A percentile compares a stretch with the other conserved stretches of the same genome.
These are phyloP conservation scores for Gyrodon lividus DNA, from an alignment of 768 basidiomycete species.

Conservation along the genomic window DNA sequence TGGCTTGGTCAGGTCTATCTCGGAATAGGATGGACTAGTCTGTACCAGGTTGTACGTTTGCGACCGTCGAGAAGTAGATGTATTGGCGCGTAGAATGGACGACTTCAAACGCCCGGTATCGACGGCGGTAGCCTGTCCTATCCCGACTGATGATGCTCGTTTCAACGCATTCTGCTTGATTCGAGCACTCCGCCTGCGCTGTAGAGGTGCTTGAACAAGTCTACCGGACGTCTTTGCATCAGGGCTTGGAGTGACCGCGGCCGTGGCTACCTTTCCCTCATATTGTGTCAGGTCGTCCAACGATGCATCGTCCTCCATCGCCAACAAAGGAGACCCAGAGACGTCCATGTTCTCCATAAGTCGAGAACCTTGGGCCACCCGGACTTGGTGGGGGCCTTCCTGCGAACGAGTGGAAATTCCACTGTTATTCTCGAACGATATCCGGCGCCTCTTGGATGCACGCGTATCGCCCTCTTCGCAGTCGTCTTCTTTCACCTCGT, in stretches of 20 bases:
- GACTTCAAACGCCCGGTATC: slow-evolving; percentile 4
- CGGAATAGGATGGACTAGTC: neutral
- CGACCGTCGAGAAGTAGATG: slow-evolving; percentile 1
- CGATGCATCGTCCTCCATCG: slow-evolving; percentile 1
- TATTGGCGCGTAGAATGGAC: slow-evolving; percentile 12
- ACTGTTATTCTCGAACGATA: neutral
- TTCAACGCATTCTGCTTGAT: slow-evolving; percentile 16
- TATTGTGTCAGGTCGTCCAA: neutral
- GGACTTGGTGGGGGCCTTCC: neutral
- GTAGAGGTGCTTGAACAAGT: neutral
- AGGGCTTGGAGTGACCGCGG: neutral
- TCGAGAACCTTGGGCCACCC: slow-evolving; percentile 12
- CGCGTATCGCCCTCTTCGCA: slow-evolving; percentile 9
- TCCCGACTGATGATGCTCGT: slow-evolving; percentile 9
- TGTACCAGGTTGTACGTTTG: neutral
- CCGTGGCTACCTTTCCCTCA: neutral
- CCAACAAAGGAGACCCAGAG: slow-evolving; percentile 25
- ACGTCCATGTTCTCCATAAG: slow-evolving; percentile 28
- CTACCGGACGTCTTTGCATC: neutral
- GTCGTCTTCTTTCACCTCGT: slow-evolving; percentile 10
- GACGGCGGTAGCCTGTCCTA: neutral
- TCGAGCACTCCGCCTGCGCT: slow-evolving; percentile 25
- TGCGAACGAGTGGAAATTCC: neutral
- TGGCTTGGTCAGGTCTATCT: slow-evolving; percentile 2
- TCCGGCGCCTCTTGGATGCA: slow-evolving; percentile 22